These are phyloP conservation scores for Dictyostelium firmibasis DNA, from an alignment of 78 protist species.

Conservation along the genomic window DNA sequence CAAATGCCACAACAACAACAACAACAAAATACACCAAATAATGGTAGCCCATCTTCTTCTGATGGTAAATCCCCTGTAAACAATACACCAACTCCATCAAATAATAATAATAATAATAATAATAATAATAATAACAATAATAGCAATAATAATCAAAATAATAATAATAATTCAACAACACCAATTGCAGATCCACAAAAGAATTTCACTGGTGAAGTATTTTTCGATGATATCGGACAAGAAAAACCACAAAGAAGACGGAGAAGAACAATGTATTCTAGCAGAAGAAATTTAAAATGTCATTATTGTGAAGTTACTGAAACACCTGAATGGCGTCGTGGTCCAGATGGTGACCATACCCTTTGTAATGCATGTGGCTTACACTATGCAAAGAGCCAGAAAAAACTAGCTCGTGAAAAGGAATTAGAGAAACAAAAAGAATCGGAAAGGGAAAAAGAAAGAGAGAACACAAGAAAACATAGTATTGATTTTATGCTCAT, in stretches of 20 bases:
- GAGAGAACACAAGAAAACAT: slow-evolving; percentile 42
- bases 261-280: slow-evolving; percentile 75
- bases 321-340: slow-evolving; percentile 83
- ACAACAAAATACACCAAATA: background rate
- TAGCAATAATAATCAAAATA: background rate
- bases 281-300: slow-evolving; percentile 69
- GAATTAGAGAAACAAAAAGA: slow-evolving; percentile 45
- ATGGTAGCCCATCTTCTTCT: background rate
- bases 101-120: background rate
- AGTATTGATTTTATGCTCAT: slow-evolving; percentile 34
- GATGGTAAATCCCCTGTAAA: background rate
- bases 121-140: background rate
- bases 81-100: background rate
- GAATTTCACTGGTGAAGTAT: slow-evolving; percentile 66
- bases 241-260: slow-evolving; percentile 65
- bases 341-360: slow-evolving; percentile 79
- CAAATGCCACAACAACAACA: background rate
- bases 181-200: slow-evolving; percentile 6
- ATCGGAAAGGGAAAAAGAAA: slow-evolving; percentile 23
- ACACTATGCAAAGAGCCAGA: slow-evolving; percentile 72
- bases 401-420: slow-evolving; percentile 47
- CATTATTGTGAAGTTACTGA: slow-evolving; percentile 75
- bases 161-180: slow-evolving; percentile 2
- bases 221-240: slow-evolving; percentile 46
- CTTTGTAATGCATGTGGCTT: slow-evolving; percentile 73